A percentile compares a stretch with the other conserved stretches of the same genome.
Conservation (phyloP, 495 filamentous ascomycete species). For the Neohortaea acidophila region DNA sequence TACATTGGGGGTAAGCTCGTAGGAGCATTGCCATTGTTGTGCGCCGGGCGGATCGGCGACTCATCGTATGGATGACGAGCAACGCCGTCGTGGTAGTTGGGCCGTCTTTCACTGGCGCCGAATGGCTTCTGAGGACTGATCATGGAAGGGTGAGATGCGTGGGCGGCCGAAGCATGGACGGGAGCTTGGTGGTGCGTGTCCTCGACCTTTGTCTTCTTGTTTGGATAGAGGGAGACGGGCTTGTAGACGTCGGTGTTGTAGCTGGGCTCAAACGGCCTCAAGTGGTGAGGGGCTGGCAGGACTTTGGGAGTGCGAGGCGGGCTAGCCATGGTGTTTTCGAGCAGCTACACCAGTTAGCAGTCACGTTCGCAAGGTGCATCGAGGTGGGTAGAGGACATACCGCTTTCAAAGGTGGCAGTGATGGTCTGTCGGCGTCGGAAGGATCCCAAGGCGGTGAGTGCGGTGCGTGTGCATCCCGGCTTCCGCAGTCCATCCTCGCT, state of each 20-base stretch:
- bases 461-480: not conserved
- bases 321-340: constrained; percentile 9
- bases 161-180: not conserved
- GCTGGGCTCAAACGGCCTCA: constrained; percentile 8
- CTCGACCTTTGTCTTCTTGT: constrained; percentile 10
- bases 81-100: no score
- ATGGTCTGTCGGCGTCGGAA: constrained; percentile 6
- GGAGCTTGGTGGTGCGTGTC: not conserved
- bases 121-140: no score
- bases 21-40: no score
- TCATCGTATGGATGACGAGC: no score
- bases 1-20: no score
- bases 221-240: constrained; percentile 13
- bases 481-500: not conserved
- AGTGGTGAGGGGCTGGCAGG: constrained; percentile 1
- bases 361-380: not conserved
- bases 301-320: constrained; percentile 11
- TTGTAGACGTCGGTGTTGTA: constrained; percentile 10
- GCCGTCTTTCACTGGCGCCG: no score
- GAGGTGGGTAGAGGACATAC: constrained; percentile 1
- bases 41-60: no score
- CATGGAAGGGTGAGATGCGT: no score
- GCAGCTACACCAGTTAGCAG: constrained; percentile 3
- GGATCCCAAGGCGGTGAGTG: constrained; percentile 9
- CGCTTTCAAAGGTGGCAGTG: constrained; percentile 13